These are phyloP conservation scores for Barnettozyma californica DNA, from an alignment of 805 yeast species.

Conservation along the genomic window DNA sequence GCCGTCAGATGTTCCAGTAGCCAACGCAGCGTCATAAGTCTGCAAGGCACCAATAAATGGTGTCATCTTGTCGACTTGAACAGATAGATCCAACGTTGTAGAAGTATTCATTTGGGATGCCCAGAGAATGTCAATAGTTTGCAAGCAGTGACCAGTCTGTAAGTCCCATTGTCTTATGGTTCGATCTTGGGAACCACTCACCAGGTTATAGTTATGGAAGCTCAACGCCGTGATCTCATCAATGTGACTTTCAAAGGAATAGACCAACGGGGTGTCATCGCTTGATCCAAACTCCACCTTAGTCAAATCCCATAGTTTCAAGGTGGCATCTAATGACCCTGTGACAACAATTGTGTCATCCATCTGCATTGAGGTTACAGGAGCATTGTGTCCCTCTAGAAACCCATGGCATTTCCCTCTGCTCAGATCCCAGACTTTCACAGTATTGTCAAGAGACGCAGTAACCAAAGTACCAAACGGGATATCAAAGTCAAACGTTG, in stretches of 20 bases:
- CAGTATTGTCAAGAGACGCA: conserved; percentile 71
- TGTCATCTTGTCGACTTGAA: conserved; percentile 12
- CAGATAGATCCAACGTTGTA: conserved; percentile 10
- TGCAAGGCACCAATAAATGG: conserved; percentile 64
- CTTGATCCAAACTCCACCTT: conserved; percentile 20
- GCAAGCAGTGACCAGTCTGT: conserved; percentile 57
- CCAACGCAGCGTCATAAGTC: conserved; percentile 70
- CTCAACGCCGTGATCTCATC: conserved; percentile 62
- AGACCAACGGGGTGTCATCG: conserved; percentile 33
- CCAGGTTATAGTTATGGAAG: conserved; percentile 46
- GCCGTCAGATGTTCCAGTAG: conserved; percentile 76
- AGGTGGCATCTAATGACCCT: conserved; percentile 60
- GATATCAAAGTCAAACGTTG: conserved; percentile 60
- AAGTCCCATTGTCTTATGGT: conserved; percentile 77
- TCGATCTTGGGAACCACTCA: conserved; percentile 66
- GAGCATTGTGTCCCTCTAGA: conserved; percentile 56
- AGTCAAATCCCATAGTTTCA: conserved; percentile 55
- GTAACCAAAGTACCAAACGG: conserved; percentile 77
- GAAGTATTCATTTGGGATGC: conserved; percentile 35
- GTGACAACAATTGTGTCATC: conserved; percentile 43
- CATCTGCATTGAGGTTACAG: conserved; percentile 56
- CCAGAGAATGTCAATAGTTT: conserved; percentile 66
- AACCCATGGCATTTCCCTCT: conserved; percentile 44
- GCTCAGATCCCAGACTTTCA: conserved; percentile 79
- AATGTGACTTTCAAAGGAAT: conserved; percentile 57